Evolutionary conservation across 2,329 filamentous ascomycete genomes (phyloP), one percentile per base, ranked within the genome.

Genomic region (Claviceps citrina): DNA sequence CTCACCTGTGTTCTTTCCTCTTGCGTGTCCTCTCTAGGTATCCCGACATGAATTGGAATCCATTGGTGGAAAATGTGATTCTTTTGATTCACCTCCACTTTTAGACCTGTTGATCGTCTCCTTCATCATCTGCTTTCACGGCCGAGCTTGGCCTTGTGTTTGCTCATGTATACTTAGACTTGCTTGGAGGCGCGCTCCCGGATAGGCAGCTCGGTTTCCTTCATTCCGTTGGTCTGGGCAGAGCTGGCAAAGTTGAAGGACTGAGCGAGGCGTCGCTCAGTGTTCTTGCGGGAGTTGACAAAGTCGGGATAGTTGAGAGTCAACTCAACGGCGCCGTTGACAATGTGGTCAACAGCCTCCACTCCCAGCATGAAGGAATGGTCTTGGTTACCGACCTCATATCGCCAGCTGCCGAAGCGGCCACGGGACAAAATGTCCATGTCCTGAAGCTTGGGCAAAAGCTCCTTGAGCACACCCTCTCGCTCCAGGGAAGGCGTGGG

Each of bases 331-430:
- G 84, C 80, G 50, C 87, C 87, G 61, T 81, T 87, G 63, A 87
- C 76, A 56, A 94, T 84, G 67, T 84, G 77, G 66, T 95, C 87
- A 30, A 78, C 86, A 36, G 87, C 87, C 67, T 95, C 87, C 16
- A 94, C 87, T 58, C 87, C 87, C 46, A 94, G 71, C 87, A 95
- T 95, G 65, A 95, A 95, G 20, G 82, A 89, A 73, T 95, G 87
- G 65, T 95, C 87, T 72, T 94, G 86, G 74, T 94, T 94, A 57
- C 85, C 86, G 49, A 77, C 84, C 66, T 98, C 91, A 69, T 98
- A 98, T 58, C 85, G 76, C 91, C 91, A 98, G 71, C 81, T 89
- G 54, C 91, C 91, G 65, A 98, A 98, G 47, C 91, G 87, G 53
- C 91, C 91, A 64, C 91, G 85, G 34, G 87, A 94, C 70, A 80